phyloP scores from a whole-genome alignment of 805 yeast species.

The Teunomyces pallodes region DNA sequence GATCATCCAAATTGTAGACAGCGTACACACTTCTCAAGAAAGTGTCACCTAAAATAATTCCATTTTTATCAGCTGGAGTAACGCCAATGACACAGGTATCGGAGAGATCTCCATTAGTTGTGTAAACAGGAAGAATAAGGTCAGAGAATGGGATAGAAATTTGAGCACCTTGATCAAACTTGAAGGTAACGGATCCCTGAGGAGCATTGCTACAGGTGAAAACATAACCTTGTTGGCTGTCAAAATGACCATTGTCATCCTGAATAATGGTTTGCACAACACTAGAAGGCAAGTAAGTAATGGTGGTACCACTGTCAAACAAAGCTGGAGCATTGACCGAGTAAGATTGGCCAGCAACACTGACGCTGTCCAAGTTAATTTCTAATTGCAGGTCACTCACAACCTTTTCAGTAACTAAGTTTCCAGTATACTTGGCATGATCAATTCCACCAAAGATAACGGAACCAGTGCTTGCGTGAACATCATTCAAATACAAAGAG shows the following conservation, averaged over 20 bases:
- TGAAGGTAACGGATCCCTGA: conserved; percentile 4
- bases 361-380: conserved; percentile 3
- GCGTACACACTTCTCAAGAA: conserved; percentile 52
- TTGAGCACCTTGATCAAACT: conserved; percentile 5
- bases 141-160: conserved; percentile 9
- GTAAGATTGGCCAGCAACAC: background rate
- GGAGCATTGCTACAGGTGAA: conserved; percentile 5
- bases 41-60: conserved; percentile 47
- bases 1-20: conserved; percentile 52
- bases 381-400: background rate
- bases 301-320: conserved; percentile 11
- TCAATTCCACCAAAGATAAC: conserved; percentile 23
- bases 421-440: conserved; percentile 15
- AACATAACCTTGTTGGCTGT: background rate
- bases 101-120: background rate
- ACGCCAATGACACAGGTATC: background rate
- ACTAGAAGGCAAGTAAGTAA: conserved; percentile 5
- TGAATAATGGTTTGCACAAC: background rate
- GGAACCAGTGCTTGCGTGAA: conserved; percentile 8
- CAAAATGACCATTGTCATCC: background rate
- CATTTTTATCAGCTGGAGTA: background rate
- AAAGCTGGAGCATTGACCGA: conserved; percentile 1
- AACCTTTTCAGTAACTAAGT: conserved; percentile 6
- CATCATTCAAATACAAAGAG: conserved; percentile 15
- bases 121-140: background rate